Evolutionary conservation across 768 basidiomycete species (phyloP).

Genomic region (Vararia minispora): DNA sequence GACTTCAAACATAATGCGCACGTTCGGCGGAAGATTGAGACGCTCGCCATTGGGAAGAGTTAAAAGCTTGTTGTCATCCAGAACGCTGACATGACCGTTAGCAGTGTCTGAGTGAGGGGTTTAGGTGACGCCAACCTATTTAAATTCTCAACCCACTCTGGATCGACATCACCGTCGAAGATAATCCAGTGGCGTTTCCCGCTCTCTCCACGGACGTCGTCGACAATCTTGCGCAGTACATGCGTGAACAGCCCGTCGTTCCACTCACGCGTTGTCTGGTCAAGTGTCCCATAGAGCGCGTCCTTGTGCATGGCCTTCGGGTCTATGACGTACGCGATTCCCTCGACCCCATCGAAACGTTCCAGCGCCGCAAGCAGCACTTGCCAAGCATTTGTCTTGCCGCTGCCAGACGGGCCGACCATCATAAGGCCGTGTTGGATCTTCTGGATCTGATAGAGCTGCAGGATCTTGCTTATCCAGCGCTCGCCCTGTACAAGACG

Average conservation of each 20-base stretch:
- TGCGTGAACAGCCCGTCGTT: slow-evolving; percentile 98
- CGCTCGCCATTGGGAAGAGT: slow-evolving; percentile 98
- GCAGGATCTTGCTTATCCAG: slow-evolving; percentile 93
- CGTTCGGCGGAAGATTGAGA: slow-evolving; percentile 90
- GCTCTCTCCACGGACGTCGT: slow-evolving; percentile 97
- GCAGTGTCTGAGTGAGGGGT: slow-evolving; percentile 1
- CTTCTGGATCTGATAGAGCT: slow-evolving; percentile 98
- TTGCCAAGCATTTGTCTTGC: slow-evolving; percentile 96
- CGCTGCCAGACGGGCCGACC: slow-evolving; percentile 95
- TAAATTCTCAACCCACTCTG: slow-evolving; percentile 99
- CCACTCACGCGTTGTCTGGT: slow-evolving; percentile 97
- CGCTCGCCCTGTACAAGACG: slow-evolving; percentile 78
- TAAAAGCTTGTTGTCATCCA: slow-evolving; percentile 96
- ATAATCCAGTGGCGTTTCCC: slow-evolving; percentile 98
- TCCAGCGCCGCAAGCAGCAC: slow-evolving; percentile 86
- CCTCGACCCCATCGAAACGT: slow-evolving; percentile 84
- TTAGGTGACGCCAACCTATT: slow-evolving; percentile 58
- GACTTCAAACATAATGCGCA: slow-evolving; percentile 99
- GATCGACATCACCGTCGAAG: slow-evolving; percentile 98
- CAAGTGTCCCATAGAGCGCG: slow-evolving; percentile 91
- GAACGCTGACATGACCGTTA: slow-evolving; percentile 76
- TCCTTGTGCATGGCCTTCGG: slow-evolving; percentile 99
- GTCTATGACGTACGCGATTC: slow-evolving; percentile 93
- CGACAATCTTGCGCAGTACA: slow-evolving; percentile 93
- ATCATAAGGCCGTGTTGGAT: slow-evolving; percentile 99